phyloP scores from a whole-genome alignment of 2,329 filamentous ascomycete species.

The Amauroascus niger region DNA sequence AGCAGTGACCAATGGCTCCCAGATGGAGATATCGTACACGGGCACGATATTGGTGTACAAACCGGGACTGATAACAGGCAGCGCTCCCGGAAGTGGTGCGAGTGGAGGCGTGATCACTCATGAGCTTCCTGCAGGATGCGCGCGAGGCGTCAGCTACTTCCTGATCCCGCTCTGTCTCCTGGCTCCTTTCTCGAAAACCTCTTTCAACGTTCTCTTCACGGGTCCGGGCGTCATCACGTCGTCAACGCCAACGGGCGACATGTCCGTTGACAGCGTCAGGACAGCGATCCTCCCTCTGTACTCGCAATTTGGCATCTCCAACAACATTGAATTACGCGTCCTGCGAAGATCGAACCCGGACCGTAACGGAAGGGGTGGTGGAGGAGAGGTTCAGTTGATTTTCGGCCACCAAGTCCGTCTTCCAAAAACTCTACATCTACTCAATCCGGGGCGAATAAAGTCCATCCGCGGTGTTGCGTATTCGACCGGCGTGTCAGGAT shows the following conservation, averaged over 20 bases:
- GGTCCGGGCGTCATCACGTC: slow-evolving; percentile 89
- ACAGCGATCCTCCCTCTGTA: slow-evolving; percentile 87
- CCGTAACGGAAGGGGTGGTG: slow-evolving; percentile 64
- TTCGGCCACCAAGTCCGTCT: slow-evolving; percentile 90
- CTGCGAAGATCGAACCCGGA: slow-evolving; percentile 70
- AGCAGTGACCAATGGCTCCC: slow-evolving; percentile 85
- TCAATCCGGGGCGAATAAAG: slow-evolving; percentile 76
- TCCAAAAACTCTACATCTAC: slow-evolving; percentile 84
- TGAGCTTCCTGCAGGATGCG: slow-evolving; percentile 65
- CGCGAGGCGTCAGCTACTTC: slow-evolving; percentile 81
- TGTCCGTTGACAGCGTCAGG: slow-evolving; percentile 85
- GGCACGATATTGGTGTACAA: slow-evolving; percentile 88
- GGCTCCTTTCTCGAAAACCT: slow-evolving; percentile 84
- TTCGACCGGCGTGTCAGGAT: slow-evolving; percentile 79
- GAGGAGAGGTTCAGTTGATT: slow-evolving; percentile 83
- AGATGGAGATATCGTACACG: slow-evolving; percentile 92
- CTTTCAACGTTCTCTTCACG: slow-evolving; percentile 80
- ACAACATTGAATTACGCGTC: slow-evolving; percentile 75
- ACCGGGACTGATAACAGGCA: slow-evolving; percentile 84
- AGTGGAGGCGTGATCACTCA: slow-evolving; percentile 69
- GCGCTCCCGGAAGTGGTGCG: slow-evolving; percentile 64
- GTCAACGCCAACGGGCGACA: slow-evolving; percentile 71
- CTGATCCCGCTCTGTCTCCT: slow-evolving; percentile 79
- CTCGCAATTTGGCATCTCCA: slow-evolving; percentile 79
- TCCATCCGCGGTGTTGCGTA: slow-evolving; percentile 88